A percentile compares a stretch with the other conserved stretches of the same genome.
Evolutionary conservation across 192 early-diverging fungal species (phyloP).

Genomic region (Allomyces arbusculus): DNA sequence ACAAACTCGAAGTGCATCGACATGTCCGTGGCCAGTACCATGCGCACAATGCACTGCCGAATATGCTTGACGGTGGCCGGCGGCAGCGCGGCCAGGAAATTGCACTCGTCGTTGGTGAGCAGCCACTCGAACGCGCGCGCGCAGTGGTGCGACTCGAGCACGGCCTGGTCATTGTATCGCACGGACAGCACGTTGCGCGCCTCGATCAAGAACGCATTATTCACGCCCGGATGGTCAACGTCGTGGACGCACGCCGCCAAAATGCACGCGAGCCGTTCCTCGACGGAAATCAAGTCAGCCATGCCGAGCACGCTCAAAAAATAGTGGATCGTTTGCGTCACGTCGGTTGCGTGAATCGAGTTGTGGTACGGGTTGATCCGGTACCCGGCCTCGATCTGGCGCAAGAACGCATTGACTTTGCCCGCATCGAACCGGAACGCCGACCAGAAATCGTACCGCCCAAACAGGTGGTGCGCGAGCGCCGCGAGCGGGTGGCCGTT

Average conservation of each 20-base stretch:
- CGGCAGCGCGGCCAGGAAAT: conserved; percentile 20
- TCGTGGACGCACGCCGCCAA: conserved; percentile 27
- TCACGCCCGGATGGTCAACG: conserved; percentile 35
- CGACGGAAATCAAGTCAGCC: conserved; percentile 10
- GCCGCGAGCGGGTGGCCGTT: background rate
- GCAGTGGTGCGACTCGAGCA: conserved; percentile 32
- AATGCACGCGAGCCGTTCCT: conserved; percentile 23
- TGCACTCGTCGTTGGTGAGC: conserved; percentile 14
- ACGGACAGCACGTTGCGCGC: conserved; percentile 21
- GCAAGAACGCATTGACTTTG: background rate
- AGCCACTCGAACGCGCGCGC: conserved; percentile 24
- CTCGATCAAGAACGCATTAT: conserved; percentile 30
- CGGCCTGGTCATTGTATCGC: conserved; percentile 34
- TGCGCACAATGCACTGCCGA: conserved; percentile 24
- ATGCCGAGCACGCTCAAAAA: conserved; percentile 12
- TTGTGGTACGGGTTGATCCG: conserved; percentile 32
- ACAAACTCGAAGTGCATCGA: conserved; percentile 35
- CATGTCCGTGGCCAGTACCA: conserved; percentile 42
- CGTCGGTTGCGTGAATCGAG: conserved; percentile 30
- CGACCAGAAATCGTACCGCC: background rate
- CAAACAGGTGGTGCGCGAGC: background rate
- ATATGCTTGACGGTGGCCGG: conserved; percentile 23
- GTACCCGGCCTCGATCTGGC: conserved; percentile 25
- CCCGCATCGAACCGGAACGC: background rate
- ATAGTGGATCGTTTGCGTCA: conserved; percentile 25